Base-by-base conservation (phyloP, 2,329 filamentous ascomycete species). In the Sordariomycetes sp. region DNA sequence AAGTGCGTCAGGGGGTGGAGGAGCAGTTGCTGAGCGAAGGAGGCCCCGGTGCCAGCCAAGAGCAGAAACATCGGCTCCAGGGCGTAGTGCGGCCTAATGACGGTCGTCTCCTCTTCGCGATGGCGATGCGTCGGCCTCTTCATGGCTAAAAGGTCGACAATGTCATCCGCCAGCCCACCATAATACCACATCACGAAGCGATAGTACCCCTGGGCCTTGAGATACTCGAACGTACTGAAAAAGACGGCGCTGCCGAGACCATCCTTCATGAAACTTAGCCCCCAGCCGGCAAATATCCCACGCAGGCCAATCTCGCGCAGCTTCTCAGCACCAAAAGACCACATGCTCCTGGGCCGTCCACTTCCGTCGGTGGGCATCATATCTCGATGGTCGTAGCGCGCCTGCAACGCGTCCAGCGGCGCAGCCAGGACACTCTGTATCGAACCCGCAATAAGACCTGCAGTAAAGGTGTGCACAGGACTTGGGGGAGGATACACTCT, bases 241-340 rank as follows among this genome's bases (percentile, higher is more conserved):
- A 86, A 86, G 14, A 83, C 56, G 23, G 77, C 82, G 34, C 72
- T 75, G 10, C 82, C 82, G 6, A 83, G 54, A 19, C 75, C 74
- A 47, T 86, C 82, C 46, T 86, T 85, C 28, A 77, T 47, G 26
- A 86, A 69, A 0, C 74, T 79, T 3, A 88, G 55, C 0, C 72
- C 66, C 72, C 77, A 87, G 26, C 82, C 82, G 2, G 82, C 81
- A 47, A 86, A 86, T 21, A 86, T 72, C 16, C 82, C 83, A 6
- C 79, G 70, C 5, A 74, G 48, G 1, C 83, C 82, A 39, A 88
- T 86, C 36, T 82, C 79, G n/a, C 67, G 66, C 21, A 85, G 66
- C 56, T 65, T 66, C 38, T 74, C 69, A 8, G 63, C 66, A 24
- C 75, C 75, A 46, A 86, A 87, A 12, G 70, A 62, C 82, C 82